Evolutionary conservation across 2,329 filamentous ascomycete genomes (phyloP).

Genomic region (Fusarium torulosum): DNA sequence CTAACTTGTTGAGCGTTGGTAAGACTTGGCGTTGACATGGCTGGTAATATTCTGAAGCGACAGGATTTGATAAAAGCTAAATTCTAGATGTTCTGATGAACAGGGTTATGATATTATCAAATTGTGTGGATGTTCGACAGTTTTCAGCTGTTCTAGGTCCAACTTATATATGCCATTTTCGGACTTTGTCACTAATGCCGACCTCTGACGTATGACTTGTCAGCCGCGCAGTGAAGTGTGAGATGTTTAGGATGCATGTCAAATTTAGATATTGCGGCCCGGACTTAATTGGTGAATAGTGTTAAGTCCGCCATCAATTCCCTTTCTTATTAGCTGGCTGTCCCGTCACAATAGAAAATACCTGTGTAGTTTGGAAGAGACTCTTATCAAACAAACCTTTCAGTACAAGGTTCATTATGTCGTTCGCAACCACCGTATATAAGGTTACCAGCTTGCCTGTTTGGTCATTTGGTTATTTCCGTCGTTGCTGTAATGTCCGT

Average conservation of each 20-base stretch:
- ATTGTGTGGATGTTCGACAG: accelerated
- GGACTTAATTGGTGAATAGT: not conserved
- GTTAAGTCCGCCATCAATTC: not conserved
- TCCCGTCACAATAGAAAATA: no score
- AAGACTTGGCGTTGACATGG: not conserved
- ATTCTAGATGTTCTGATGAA: not conserved
- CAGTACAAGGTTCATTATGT: no score
- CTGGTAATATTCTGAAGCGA: not conserved
- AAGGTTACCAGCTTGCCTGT: no score
- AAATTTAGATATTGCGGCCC: not conserved
- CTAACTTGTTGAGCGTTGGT: constrained; percentile 8
- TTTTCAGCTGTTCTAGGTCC: not conserved
- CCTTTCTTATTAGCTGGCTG: not conserved
- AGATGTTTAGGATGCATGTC: not conserved
- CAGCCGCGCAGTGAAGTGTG: not conserved
- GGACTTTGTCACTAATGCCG: not conserved
- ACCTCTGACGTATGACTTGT: not conserved
- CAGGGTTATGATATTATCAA: not conserved
- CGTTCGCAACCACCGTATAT: no score
- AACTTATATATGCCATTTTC: not conserved
- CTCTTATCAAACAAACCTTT: no score
- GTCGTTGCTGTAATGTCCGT: no score
- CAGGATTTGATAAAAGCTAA: not conserved
- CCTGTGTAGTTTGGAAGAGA: no score
- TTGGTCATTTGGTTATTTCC: no score